Percentiles rank a stretch among this genome's conserved stretches.
Evolutionary conservation across 176 grass and related monocot genomes (phyloP).

Genomic region (Melocanna baccifera): DNA sequence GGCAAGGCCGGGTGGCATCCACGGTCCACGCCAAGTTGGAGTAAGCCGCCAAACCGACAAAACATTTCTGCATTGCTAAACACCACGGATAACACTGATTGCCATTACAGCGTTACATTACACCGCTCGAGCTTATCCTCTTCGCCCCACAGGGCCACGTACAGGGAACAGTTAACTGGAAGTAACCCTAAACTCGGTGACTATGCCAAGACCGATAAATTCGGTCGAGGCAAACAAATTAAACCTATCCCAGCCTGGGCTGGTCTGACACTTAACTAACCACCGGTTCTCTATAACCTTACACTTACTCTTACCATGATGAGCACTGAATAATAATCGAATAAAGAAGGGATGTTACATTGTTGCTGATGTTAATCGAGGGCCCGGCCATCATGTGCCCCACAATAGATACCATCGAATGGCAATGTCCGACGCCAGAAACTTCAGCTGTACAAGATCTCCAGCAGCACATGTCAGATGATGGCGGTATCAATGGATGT

Average conservation of each 20-base stretch:
- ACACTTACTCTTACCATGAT: constrained; percentile 18
- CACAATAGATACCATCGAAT: constrained; percentile 44
- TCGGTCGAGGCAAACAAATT: constrained; percentile 21
- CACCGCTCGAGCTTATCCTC: background rate
- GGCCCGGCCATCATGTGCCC: constrained; percentile 39
- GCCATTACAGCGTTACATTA: constrained; percentile 10
- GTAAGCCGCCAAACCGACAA: background rate
- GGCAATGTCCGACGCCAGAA: constrained; percentile 41
- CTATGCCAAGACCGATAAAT: constrained; percentile 3
- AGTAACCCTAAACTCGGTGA: constrained; percentile 2
- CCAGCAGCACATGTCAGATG: constrained; percentile 57
- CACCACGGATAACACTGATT: background rate
- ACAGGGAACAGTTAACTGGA: background rate
- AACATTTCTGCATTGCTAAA: background rate
- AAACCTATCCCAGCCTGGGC: constrained; percentile 34
- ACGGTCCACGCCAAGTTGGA: background rate
- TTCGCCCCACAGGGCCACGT: background rate
- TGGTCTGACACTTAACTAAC: constrained; percentile 15
- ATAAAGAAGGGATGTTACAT: constrained; percentile 32
- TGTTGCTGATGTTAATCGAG: constrained; percentile 19
- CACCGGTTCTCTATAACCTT: constrained; percentile 8
- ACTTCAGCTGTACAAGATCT: constrained; percentile 85
- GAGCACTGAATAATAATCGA: constrained; percentile 21
- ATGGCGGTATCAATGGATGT: constrained; percentile 42
- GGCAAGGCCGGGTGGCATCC: background rate